These are phyloP conservation scores for Kodamaea sp. DNA, from an alignment of 1,139 yeast species.

Conservation along the genomic window DNA sequence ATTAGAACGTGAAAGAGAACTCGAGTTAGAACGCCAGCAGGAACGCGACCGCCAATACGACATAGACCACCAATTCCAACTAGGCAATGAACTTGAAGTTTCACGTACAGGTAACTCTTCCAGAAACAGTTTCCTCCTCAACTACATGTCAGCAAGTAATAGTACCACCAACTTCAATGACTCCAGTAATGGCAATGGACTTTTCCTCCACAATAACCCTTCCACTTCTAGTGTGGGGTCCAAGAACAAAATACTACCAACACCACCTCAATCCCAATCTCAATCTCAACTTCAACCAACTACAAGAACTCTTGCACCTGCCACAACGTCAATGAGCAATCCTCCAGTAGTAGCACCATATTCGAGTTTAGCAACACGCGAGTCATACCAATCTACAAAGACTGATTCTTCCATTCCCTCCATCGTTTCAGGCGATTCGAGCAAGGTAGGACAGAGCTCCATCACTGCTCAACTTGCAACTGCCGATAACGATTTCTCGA, in stretches of 20 bases:
- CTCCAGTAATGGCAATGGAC: slow-evolving; percentile 4
- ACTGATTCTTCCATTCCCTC: slow-evolving; percentile 18
- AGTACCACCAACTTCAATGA: slow-evolving; percentile 9
- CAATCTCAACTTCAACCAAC: slow-evolving; percentile 2
- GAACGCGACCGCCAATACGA: slow-evolving; percentile 3
- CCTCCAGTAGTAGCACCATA: slow-evolving; percentile 8
- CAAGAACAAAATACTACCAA: slow-evolving; percentile 34
- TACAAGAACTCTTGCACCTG: slow-evolving; percentile 1
- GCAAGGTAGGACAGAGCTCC: no score
- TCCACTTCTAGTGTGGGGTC: slow-evolving; percentile 20
- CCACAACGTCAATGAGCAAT: not conserved
- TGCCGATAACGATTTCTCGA: slow-evolving; percentile 31
- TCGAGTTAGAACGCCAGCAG: slow-evolving; percentile 3
- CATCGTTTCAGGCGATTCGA: slow-evolving; percentile 14
- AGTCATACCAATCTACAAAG: slow-evolving; percentile 19
- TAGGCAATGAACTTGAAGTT: slow-evolving; percentile 2
- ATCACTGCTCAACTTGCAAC: slow-evolving; percentile 5
- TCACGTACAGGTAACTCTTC: slow-evolving; percentile 9
- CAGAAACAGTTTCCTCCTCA: slow-evolving; percentile 14
- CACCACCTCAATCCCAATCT: slow-evolving; percentile 23
- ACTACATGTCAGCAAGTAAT: slow-evolving; percentile 13
- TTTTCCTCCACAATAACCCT: slow-evolving; percentile 15
- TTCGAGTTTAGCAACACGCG: slow-evolving; percentile 11
- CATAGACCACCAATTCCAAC: slow-evolving; percentile 1
- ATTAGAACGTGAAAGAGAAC: slow-evolving; percentile 1